These are phyloP conservation scores for Daedaleopsis sinensis DNA, from an alignment of 768 basidiomycete species.

Conservation along the genomic window DNA sequence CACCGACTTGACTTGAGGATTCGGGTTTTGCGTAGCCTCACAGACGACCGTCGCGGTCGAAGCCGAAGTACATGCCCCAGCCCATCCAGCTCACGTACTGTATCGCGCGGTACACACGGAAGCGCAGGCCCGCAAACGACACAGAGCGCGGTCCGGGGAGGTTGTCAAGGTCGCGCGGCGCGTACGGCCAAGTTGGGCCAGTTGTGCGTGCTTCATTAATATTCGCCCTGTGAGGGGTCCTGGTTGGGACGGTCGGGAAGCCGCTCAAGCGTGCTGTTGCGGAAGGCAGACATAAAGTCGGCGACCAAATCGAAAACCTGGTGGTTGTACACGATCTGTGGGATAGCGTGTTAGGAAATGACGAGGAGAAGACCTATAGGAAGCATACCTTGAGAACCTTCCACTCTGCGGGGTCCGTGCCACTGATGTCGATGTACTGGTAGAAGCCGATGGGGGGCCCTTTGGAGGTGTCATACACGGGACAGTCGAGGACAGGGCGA, in stretches of 20 bases:
- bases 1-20: slow-evolving; percentile 89
- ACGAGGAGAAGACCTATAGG: not conserved
- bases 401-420: slow-evolving; percentile 55
- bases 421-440: slow-evolving; percentile 58
- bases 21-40: slow-evolving; percentile 89
- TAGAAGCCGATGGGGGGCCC: slow-evolving; percentile 59
- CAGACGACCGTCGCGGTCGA: slow-evolving; percentile 85
- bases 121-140: slow-evolving; percentile 60
- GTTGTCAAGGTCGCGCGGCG: slow-evolving; percentile 56
- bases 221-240: slow-evolving; percentile 24
- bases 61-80: slow-evolving; percentile 62
- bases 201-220: slow-evolving; percentile 52
- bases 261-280: slow-evolving; percentile 53
- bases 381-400: slow-evolving; percentile 49
- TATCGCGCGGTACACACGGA: slow-evolving; percentile 51
- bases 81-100: slow-evolving; percentile 73
- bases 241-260: slow-evolving; percentile 36
- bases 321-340: slow-evolving; percentile 59
- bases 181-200: slow-evolving; percentile 36
- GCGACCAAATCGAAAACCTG: slow-evolving; percentile 53
- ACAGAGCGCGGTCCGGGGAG: slow-evolving; percentile 67
- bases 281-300: slow-evolving; percentile 56
- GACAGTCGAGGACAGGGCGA: too few relatives aligned
- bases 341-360: not conserved
- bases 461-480: too few relatives aligned